Evolutionary conservation across 2,329 filamentous ascomycete genomes (phyloP).

Genomic region (Talaromyces sp.): DNA sequence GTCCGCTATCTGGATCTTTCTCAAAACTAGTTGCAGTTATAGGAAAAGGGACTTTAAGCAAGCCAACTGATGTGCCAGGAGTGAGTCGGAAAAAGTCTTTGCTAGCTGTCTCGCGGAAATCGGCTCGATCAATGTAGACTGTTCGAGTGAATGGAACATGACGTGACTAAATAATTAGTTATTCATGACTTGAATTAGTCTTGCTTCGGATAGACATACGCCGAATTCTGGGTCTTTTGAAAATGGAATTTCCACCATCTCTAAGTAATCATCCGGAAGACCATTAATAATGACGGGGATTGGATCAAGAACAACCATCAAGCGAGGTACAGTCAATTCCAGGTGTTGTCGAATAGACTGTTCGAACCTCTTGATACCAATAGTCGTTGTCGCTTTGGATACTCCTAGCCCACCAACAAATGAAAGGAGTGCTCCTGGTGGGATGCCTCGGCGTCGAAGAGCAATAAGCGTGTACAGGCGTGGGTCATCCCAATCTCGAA

Average conservation of each 20-base stretch:
- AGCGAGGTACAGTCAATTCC: constrained; percentile 78
- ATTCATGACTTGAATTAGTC: neutral
- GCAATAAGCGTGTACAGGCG: constrained; percentile 83
- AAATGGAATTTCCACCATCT: constrained; percentile 69
- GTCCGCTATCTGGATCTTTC: constrained; percentile 61
- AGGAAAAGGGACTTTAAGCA: constrained; percentile 66
- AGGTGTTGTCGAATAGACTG: constrained; percentile 80
- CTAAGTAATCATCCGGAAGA: constrained; percentile 61
- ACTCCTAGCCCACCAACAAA: constrained; percentile 92
- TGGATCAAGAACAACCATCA: constrained; percentile 87
- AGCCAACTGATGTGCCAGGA: constrained; percentile 68
- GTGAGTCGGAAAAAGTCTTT: constrained; percentile 74
- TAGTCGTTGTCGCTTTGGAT: constrained; percentile 73
- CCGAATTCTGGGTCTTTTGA: constrained; percentile 63
- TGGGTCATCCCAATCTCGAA: constrained; percentile 88
- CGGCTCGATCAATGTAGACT: constrained; percentile 77
- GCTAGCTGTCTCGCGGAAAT: constrained; percentile 70
- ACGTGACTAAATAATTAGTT: constrained; percentile 33
- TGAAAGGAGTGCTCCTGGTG: constrained; percentile 79
- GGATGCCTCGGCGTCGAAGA: constrained; percentile 77
- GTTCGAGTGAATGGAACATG: constrained; percentile 65
- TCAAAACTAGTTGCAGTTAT: constrained; percentile 65
- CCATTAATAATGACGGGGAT: constrained; percentile 79
- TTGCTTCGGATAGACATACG: constrained; percentile 15
- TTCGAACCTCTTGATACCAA: constrained; percentile 79